Evolutionary conservation across 331 rosid species (phyloP), one percentile per base, ranked within the genome.

Genomic region (Erythrophleum ivorense): DNA sequence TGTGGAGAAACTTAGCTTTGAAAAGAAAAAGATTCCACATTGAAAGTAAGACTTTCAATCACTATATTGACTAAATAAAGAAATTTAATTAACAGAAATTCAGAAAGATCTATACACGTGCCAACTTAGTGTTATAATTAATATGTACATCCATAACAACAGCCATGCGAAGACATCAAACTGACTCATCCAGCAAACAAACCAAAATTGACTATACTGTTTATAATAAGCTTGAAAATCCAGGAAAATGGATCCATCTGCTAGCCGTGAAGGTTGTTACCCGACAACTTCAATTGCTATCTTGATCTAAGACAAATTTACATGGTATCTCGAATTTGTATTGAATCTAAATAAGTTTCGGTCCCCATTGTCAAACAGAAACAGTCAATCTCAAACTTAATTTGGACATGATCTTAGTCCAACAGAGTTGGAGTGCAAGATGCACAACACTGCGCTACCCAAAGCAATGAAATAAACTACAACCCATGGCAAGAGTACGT

Each of bases 11-110:
- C 53, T 43, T 46, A 45, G 60, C 67, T 87, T 75, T 64, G 85
- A 86, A 31, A 0, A 74, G 88, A 78, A 81, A 85, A 87, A 91
- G 14, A 87, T 78, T 75, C 88, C 91, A 75, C 80, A 66, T 78
- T 84, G 86, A 91, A 82, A 14, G 75, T 87, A 79, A 67, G 85
- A 53, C 73, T 13, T 5, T 10, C 33, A 67, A 43, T 18, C 41
- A 67, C 73, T 18, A 9, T 1, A 14, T 45, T 29, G 21, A 52
- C 14, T 24, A 50, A 40, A 77, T 38, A 72, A 73, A 67, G 29
- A 64, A 33, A 48, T 55, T 71, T 48, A 59, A 66, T 65, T 43
- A 13, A 54, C 18, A 52, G 16, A 36, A 4, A 12, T 36, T 71
- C 80, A n/a, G 18, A 66, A 73, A 78, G 65, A 78, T 34, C 58